Conservation (phyloP, 331 rosid species). For the Erythrophleum ivorense region DNA sequence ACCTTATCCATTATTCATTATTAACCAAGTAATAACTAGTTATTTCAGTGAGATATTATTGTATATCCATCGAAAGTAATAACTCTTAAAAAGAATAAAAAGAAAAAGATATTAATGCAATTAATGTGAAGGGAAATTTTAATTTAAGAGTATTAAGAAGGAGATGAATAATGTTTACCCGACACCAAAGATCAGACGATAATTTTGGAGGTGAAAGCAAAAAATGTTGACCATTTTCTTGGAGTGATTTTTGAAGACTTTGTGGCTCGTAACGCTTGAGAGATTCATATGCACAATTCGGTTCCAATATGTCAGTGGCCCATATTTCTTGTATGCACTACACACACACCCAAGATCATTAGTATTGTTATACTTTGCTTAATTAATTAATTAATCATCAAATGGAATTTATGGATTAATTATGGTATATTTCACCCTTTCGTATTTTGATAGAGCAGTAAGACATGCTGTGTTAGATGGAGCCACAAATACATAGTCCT, state of each 20-base stretch:
- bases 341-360: neutral
- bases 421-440: neutral
- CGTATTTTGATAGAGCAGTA: neutral
- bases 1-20: too few relatives aligned
- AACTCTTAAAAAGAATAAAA: too few relatives aligned
- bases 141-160: neutral
- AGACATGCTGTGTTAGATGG: neutral
- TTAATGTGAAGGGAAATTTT: neutral
- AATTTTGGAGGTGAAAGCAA: conserved; percentile 23
- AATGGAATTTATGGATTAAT: too few relatives aligned
- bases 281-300: conserved; percentile 16
- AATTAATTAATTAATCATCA: too few relatives aligned
- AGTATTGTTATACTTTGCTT: neutral
- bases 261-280: neutral
- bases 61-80: too few relatives aligned
- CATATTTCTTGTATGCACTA: conserved; percentile 2
- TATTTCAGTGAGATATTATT: too few relatives aligned
- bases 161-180: neutral
- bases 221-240: neutral
- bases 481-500: neutral
- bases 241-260: neutral
- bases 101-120: too few relatives aligned
- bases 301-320: conserved; percentile 6
- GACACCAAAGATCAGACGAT: conserved; percentile 20
- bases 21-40: too few relatives aligned